Conservation (phyloP, 2,329 filamentous ascomycete species). For the Beauveria medogensis region DNA sequence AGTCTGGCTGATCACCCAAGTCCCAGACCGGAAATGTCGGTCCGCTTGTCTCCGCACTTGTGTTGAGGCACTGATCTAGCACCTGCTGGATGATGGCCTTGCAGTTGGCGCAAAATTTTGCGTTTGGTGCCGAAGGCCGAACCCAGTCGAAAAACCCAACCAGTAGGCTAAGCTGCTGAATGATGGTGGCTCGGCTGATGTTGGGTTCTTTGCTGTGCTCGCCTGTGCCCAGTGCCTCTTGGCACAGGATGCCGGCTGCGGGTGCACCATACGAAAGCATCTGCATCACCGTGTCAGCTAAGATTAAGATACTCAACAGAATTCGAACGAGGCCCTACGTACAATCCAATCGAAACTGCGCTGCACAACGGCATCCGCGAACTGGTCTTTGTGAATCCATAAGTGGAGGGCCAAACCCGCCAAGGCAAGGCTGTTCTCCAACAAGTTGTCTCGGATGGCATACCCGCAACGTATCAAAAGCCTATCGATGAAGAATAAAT, state of each 20-base stretch:
- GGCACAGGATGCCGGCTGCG: slow-evolving; percentile 40
- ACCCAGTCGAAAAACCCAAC: slow-evolving; percentile 46
- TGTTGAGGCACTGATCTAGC: slow-evolving; percentile 40
- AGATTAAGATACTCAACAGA: background rate
- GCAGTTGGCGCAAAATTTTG: slow-evolving; percentile 37
- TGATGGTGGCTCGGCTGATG: slow-evolving; percentile 38
- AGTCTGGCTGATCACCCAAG: slow-evolving; percentile 19
- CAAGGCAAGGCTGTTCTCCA: slow-evolving; percentile 39
- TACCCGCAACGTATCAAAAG: slow-evolving; percentile 40
- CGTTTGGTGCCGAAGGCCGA: slow-evolving; percentile 38
- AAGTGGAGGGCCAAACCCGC: slow-evolving; percentile 37
- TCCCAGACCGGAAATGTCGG: slow-evolving; percentile 28
- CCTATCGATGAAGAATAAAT: slow-evolving; percentile 51
- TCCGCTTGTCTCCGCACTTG: slow-evolving; percentile 17
- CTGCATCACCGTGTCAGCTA: slow-evolving; percentile 18
- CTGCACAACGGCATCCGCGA: slow-evolving; percentile 26
- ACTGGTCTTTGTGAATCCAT: slow-evolving; percentile 42
- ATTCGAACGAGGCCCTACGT: slow-evolving; percentile 12
- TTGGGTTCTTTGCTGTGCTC: slow-evolving; percentile 24
- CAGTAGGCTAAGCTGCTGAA: slow-evolving; percentile 43
- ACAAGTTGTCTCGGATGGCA: slow-evolving; percentile 29
- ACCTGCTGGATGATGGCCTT: slow-evolving; percentile 42
- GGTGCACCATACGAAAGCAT: slow-evolving; percentile 43
- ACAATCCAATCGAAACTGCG: slow-evolving; percentile 44
- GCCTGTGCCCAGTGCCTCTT: slow-evolving; percentile 38